Evolutionary conservation across 1,284 basidiomycete species (phyloP).

Genomic region (Anthracocystis walkeri): DNA sequence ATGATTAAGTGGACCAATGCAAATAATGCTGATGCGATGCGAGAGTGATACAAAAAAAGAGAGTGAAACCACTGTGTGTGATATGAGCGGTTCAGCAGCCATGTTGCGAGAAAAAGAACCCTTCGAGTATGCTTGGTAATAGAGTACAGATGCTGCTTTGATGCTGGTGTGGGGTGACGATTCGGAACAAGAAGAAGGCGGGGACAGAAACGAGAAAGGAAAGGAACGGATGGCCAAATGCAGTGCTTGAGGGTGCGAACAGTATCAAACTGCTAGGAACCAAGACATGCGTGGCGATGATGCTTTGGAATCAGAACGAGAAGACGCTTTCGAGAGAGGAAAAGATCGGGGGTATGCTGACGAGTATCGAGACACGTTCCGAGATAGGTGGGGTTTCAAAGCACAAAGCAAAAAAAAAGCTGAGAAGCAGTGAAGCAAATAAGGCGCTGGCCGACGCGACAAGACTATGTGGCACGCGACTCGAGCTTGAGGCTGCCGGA

Average conservation of each 20-base stretch:
- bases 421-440: not conserved
- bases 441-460: too few relatives aligned
- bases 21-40: constrained; percentile 5
- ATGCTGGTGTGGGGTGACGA: constrained; percentile 7
- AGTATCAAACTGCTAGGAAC: constrained; percentile 1
- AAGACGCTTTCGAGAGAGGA: too few relatives aligned
- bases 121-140: constrained; percentile 39
- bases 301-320: not conserved
- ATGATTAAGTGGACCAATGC: constrained; percentile 10
- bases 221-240: not conserved
- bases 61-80: not conserved
- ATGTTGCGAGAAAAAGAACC: constrained; percentile 4
- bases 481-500: constrained; percentile 43
- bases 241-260: not conserved
- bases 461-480: constrained; percentile 10
- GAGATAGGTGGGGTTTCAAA: not conserved
- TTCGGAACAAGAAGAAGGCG: constrained; percentile 2
- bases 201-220: not conserved
- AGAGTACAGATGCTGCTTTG: constrained; percentile 33
- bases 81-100: not conserved
- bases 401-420: not conserved
- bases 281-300: not conserved
- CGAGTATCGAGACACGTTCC: constrained; percentile 28
- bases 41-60: constrained; percentile 5
- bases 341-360: constrained; percentile 3